Evolutionary conservation across 139 green algal genomes (phyloP).

Genomic region (Pleodorina starrii): DNA sequence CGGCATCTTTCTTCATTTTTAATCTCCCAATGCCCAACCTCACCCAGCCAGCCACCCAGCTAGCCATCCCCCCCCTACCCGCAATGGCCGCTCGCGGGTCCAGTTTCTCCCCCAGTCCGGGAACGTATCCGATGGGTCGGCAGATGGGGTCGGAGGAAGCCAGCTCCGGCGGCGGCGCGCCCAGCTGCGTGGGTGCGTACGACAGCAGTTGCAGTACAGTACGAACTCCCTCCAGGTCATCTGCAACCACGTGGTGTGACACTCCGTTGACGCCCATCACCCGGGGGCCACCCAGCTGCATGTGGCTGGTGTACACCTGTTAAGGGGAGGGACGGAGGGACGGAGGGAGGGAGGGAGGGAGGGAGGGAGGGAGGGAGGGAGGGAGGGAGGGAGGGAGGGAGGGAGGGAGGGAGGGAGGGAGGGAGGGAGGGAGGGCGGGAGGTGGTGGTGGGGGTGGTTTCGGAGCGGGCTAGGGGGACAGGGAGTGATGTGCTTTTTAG

Average conservation of each 20-base stretch:
- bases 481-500: too few species aligned
- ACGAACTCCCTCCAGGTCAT: conserved; percentile 90
- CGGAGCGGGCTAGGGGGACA: not conserved
- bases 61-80: conserved; percentile 48
- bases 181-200: conserved; percentile 79
- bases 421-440: not conserved
- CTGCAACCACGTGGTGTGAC: conserved; percentile 92
- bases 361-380: not conserved
- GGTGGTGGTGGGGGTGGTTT: not conserved
- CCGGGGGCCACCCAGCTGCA: conserved; percentile 95
- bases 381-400: not conserved
- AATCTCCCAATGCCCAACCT: too few species aligned
- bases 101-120: conserved; percentile 83
- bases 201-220: conserved; percentile 71
- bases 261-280: conserved; percentile 98
- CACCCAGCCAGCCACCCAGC: conserved; percentile 17
- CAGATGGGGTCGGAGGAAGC: conserved; percentile 77
- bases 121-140: conserved; percentile 77
- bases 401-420: not conserved
- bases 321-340: not conserved
- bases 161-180: conserved; percentile 68
- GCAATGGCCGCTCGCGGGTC: conserved; percentile 87
- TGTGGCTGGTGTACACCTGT: conserved; percentile 95
- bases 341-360: not conserved
- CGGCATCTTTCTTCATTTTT: too few species aligned